A percentile compares a stretch with the other conserved stretches of the same genome.
phyloP scores from a whole-genome alignment of 75 land plant genomes.

The Selaginella tamariscina region DNA sequence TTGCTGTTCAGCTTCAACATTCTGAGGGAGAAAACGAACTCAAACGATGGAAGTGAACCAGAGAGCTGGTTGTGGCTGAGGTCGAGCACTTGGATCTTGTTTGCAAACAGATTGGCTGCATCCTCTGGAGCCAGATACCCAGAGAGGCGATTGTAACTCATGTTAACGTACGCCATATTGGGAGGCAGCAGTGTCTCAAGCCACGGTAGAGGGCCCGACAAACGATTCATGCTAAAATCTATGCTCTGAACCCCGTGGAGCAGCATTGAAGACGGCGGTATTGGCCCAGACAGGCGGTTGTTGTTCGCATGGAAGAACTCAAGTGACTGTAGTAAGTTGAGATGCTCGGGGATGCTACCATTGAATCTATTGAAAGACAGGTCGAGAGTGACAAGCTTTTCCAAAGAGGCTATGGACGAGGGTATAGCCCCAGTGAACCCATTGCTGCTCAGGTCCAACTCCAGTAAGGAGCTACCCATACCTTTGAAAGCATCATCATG shows the following conservation, averaged over 20 bases:
- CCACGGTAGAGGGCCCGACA: conserved; percentile 29
- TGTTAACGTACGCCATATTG: conserved; percentile 48
- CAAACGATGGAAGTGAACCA: conserved; percentile 75
- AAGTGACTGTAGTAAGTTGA: conserved; percentile 30
- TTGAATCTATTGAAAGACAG: conserved; percentile 50
- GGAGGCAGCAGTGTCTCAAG: conserved; percentile 30
- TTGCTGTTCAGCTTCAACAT: conserved; percentile 58
- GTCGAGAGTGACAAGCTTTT: conserved; percentile 42
- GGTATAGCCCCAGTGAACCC: conserved; percentile 51
- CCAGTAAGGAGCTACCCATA: conserved; percentile 1
- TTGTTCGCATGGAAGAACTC: conserved; percentile 46
- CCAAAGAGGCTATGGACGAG: conserved; percentile 29
- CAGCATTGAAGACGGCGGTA: conserved; percentile 36
- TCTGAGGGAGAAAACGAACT: conserved; percentile 58
- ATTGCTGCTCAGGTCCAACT: conserved; percentile 60
- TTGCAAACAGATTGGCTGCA: conserved; percentile 37
- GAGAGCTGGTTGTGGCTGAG: conserved; percentile 67
- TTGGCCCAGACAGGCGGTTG: conserved; percentile 41
- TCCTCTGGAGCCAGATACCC: conserved; percentile 42
- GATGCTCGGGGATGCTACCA: conserved; percentile 39
- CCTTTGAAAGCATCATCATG: neutral
- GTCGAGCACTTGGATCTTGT: conserved; percentile 52
- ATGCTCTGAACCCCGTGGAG: conserved; percentile 11
- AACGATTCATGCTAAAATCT: conserved; percentile 26
- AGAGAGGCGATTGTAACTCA: conserved; percentile 53